These are phyloP conservation scores for Butyriboletus appendiculatus DNA, from an alignment of 1,284 basidiomycete species.

Conservation along the genomic window DNA sequence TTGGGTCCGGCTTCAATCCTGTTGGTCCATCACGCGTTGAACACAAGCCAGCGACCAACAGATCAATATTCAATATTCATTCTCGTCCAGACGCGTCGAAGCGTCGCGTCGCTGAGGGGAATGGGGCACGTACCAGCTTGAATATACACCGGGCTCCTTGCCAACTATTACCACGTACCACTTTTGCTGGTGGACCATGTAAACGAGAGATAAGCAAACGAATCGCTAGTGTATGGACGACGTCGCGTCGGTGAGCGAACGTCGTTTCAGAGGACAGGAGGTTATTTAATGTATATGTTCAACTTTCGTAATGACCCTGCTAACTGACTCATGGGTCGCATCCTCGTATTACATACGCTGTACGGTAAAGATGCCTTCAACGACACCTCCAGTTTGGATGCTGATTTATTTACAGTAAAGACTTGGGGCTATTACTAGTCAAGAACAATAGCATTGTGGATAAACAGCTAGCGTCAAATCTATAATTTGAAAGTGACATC, in stretches of 20 bases:
- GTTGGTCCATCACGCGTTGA: not conserved
- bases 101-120: slow-evolving; percentile 7
- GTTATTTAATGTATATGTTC: slow-evolving; percentile 20
- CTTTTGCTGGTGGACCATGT: slow-evolving; percentile 39
- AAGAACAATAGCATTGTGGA: slow-evolving; percentile 1
- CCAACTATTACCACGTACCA: slow-evolving; percentile 52
- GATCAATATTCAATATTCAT: slow-evolving; percentile 5
- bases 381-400: too few species aligned
- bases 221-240: not conserved
- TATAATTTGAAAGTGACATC: slow-evolving; percentile 6
- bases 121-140: slow-evolving; percentile 43
- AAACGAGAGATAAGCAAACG: not conserved
- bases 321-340: slow-evolving; percentile 5
- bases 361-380: slow-evolving; percentile 11
- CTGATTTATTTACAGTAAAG: too few species aligned
- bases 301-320: slow-evolving; percentile 9
- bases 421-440: not conserved
- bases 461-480: slow-evolving; percentile 10
- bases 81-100: slow-evolving; percentile 10
- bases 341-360: slow-evolving; percentile 1
- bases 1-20: slow-evolving; percentile 49
- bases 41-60: not conserved
- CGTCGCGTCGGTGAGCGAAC: slow-evolving; percentile 1
- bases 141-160: slow-evolving; percentile 45
- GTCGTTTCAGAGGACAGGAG: slow-evolving; percentile 26